These are phyloP conservation scores for Magnusiomyces ingens DNA, from an alignment of 1,139 yeast species.

Conservation along the genomic window DNA sequence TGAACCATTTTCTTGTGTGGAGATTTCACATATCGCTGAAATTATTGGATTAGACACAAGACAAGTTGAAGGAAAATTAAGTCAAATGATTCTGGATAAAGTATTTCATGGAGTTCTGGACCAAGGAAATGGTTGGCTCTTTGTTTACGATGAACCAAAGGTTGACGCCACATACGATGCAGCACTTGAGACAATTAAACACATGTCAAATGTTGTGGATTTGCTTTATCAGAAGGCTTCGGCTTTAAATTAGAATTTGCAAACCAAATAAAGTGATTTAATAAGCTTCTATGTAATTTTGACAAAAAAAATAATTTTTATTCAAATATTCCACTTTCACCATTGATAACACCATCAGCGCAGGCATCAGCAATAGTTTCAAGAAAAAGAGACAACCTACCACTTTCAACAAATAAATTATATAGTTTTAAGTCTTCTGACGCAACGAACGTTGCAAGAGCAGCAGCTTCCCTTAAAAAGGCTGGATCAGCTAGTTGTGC, in stretches of 20 bases:
- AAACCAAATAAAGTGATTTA: neutral
- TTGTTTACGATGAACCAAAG: conserved; percentile 82
- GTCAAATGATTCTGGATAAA: conserved; percentile 94
- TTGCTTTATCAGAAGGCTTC: conserved; percentile 91
- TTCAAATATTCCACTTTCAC: conserved; percentile 26
- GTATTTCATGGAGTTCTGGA: conserved; percentile 93
- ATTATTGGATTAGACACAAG: conserved; percentile 81
- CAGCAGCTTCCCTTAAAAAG: conserved; percentile 48
- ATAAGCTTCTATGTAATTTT: neutral
- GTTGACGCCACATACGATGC: conserved; percentile 86
- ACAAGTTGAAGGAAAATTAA: conserved; percentile 88
- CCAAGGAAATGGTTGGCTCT: conserved; percentile 97
- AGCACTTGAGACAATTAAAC: conserved; percentile 78
- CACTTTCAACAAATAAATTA: conserved; percentile 52
- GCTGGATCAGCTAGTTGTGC: conserved; percentile 30
- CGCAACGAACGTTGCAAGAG: conserved; percentile 50
- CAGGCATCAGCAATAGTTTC: conserved; percentile 51
- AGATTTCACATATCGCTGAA: conserved; percentile 79
- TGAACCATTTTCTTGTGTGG: conserved; percentile 94
- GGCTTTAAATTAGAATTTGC: conserved; percentile 45
- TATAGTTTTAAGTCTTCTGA: conserved; percentile 44
- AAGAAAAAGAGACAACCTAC: conserved; percentile 58
- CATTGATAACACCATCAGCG: conserved; percentile 38
- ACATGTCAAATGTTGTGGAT: conserved; percentile 84
- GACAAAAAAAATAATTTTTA: conserved; percentile 3